A percentile compares a stretch with the other conserved stretches of the same genome.
Conservation (phyloP, 352 stramenopile genomes). For the Phytophthora pseudosyringae region DNA sequence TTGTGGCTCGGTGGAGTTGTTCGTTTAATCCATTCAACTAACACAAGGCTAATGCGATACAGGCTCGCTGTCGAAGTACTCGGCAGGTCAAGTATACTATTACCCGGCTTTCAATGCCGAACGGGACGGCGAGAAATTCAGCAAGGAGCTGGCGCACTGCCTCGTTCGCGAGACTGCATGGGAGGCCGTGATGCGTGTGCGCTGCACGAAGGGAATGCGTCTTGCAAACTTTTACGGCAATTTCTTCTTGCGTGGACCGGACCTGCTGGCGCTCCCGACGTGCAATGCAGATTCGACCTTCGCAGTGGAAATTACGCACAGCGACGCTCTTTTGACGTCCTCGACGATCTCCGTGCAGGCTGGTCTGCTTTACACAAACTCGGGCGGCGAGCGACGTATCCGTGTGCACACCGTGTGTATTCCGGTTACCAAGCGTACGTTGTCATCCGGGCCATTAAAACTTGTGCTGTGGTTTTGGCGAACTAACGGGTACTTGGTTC, state of each 20-base stretch:
- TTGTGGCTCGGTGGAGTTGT: not conserved
- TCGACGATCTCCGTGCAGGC: slow-evolving; percentile 96
- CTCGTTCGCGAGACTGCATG: slow-evolving; percentile 94
- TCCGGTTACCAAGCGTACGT: slow-evolving; percentile 89
- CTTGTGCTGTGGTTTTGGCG: not conserved
- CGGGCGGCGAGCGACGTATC: slow-evolving; percentile 96
- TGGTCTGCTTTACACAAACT: slow-evolving; percentile 98
- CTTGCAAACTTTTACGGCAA: slow-evolving; percentile 99
- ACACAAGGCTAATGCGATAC: slow-evolving; percentile 4
- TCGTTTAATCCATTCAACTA: slow-evolving; percentile 11
- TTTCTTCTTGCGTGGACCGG: slow-evolving; percentile 97
- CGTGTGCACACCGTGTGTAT: slow-evolving; percentile 97
- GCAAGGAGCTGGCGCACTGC: slow-evolving; percentile 91
- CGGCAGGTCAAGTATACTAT: slow-evolving; percentile 96
- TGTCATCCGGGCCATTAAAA: not conserved
- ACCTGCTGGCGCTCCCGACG: slow-evolving; percentile 97
- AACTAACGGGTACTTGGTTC: not conserved
- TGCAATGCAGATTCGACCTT: slow-evolving; percentile 96
- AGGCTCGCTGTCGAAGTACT: slow-evolving; percentile 95
- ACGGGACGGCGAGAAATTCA: slow-evolving; percentile 94
- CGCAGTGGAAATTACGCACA: slow-evolving; percentile 97
- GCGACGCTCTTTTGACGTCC: slow-evolving; percentile 94
- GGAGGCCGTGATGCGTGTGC: slow-evolving; percentile 98
- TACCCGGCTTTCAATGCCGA: slow-evolving; percentile 95
- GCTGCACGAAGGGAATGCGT: slow-evolving; percentile 97